Evolutionary conservation across 495 filamentous ascomycete genomes (phyloP), one percentile per base, ranked within the genome.

Genomic region (Lepraria neglecta): DNA sequence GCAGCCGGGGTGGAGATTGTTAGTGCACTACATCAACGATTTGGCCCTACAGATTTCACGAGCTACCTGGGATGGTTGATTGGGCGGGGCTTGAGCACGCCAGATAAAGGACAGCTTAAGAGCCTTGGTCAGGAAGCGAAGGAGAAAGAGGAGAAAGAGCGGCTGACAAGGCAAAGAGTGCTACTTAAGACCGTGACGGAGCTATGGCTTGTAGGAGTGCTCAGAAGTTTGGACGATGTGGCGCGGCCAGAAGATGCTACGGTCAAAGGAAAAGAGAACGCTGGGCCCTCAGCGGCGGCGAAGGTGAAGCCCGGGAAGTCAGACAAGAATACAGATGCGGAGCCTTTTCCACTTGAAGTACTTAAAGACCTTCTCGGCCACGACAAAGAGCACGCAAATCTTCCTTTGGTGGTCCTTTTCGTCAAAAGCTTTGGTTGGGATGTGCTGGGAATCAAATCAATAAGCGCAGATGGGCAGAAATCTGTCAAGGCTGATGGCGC

Each of bases 351-450:
- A 7, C 76, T 99, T 31, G 94, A 99, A 70, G 92, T 97, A 38
- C 75, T 99, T 42, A 99, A 97, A 75, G 94, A 99, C 69, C 80
- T 99, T 59, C 81, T 97, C 5, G 90, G 92, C 3, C 86, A 96
- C 69, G 94, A 99, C 68, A 82, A 89, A 19, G 92, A 99, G 62
- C 94, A 97, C 72, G 77, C 82, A 33, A 97, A 97, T 69, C 75
- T 99, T 45, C 90, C 95, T 2, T 76, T 99, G 59, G 85, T 96
- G 4, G 92, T 96, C 38, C 76, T 92, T 14, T 99, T 99, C 67
- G 91, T 95, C 54, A 99, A 97, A 76, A 86, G 86, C 24, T 99
- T 97, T 70, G 87, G 86, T 63, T 99, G 94, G 91, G 94, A 99
- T 76, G 80, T 97, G 30, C 74, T 99, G 15, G 94, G 94, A 2